Evolutionary conservation across 1,139 yeast species (phyloP).

Genomic region (Spathaspora jeffriesii): DNA sequence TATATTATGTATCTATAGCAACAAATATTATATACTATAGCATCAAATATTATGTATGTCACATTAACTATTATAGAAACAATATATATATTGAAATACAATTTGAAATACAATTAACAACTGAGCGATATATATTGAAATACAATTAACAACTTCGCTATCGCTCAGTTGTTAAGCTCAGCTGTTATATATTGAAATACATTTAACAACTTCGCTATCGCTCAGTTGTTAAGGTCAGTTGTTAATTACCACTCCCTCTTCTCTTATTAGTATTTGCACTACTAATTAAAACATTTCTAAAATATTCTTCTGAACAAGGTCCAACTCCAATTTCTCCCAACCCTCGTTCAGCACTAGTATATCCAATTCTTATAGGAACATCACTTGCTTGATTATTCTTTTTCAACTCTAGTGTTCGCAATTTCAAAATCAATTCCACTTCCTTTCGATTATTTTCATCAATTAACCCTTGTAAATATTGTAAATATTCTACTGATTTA

Average conservation of each 20-base stretch:
- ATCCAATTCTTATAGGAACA: slow-evolving; percentile 47
- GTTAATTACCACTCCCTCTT: too few relatives aligned
- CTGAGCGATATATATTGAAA: too few relatives aligned
- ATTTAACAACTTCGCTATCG: background rate
- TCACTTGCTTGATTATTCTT: slow-evolving; percentile 18
- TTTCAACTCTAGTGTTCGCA: slow-evolving; percentile 54
- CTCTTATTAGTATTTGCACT: slow-evolving; percentile 29
- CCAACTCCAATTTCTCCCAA: slow-evolving; percentile 82
- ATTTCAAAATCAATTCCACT: slow-evolving; percentile 65
- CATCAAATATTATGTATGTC: too few relatives aligned
- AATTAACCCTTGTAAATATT: slow-evolving; percentile 68
- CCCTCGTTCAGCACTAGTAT: slow-evolving; percentile 78
- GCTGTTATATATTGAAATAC: slow-evolving; percentile 4
- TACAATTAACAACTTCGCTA: background rate
- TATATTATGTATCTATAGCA: too few relatives aligned
- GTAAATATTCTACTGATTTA: slow-evolving; percentile 83
- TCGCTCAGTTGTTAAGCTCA: slow-evolving; percentile 7
- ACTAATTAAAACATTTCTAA: slow-evolving; percentile 33
- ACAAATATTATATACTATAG: too few relatives aligned
- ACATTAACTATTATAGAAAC: too few relatives aligned
- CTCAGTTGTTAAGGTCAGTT: too few relatives aligned
- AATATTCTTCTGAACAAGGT: slow-evolving; percentile 59
- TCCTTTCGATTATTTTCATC: slow-evolving; percentile 80
- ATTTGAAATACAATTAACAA: too few relatives aligned
- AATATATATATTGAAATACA: too few relatives aligned